Evolutionary conservation across 2,329 filamentous ascomycete genomes (phyloP), one percentile per base, ranked within the genome.

Genomic region (Fusarium domesticum): DNA sequence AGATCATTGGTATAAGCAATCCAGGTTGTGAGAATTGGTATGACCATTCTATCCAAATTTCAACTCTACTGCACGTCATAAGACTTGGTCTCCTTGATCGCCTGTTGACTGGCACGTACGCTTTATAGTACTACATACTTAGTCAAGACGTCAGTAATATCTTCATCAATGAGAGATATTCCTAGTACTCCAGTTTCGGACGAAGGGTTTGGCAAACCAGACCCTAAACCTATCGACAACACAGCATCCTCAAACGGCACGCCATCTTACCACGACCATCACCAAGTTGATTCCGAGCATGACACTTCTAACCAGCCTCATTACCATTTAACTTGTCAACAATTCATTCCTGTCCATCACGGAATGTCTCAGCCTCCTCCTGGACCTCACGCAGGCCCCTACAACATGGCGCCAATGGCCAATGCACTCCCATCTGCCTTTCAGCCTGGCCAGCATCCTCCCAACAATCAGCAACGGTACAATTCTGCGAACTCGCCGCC

Each of bases 381-480:
- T 5, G 53, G 45, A 2, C 42, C 44, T 23, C 55, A 57, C 12
- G 54, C 57, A 36, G 66, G 53, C 5, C 62, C 67, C 6, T 79
- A 74, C 60, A 75, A 73, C 52, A 76, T 78, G 74, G 61, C 55
- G 16, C 51, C 63, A 14, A 69, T 80, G 66, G 62, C 64, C 20
- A 70, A 64, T 50, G 60, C 71, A 37, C 62, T 78, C 20, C 75
- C 75, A 0, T 66, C 68, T 25, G 59, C 57, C 6, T 75, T 72
- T 54, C 67, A 67, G 44, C 61, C 63, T 20, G 61, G 58, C 7
- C 70, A 69, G 33, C 69, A 70, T 39, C 55, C 61, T 32, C 66
- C 66, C 25, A 61, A 58, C 23, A 58, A 57, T 32, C 67, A 65
- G 34, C 65, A 62, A 37, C 63, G 63, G 33, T 69, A 63, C 50